These are phyloP conservation scores for Heterotrichella gracilis DNA, from an alignment of 352 stramenopile species.

Conservation along the genomic window DNA sequence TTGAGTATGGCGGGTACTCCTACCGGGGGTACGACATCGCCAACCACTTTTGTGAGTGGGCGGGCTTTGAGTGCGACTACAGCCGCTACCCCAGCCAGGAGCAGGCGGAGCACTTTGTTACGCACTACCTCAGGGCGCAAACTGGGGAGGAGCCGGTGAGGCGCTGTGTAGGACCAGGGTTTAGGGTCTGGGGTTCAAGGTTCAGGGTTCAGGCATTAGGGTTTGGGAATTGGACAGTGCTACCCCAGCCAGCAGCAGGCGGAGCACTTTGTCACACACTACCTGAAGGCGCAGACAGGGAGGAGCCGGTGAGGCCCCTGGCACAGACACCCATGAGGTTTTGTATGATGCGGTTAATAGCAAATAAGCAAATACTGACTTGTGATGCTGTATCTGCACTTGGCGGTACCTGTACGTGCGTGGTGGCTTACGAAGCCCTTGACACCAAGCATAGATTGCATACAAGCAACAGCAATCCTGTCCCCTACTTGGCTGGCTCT, in stretches of 20 bases:
- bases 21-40: slow-evolving; percentile 59
- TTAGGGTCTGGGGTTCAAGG: slow-evolving; percentile 11
- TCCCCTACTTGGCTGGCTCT: too few species aligned
- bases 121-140: slow-evolving; percentile 30
- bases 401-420: too few species aligned
- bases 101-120: slow-evolving; percentile 36
- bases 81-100: slow-evolving; percentile 37
- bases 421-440: too few species aligned
- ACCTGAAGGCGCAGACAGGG: slow-evolving; percentile 25
- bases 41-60: slow-evolving; percentile 69
- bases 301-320: neutral
- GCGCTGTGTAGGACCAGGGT: neutral
- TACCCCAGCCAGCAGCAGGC: slow-evolving; percentile 42
- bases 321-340: neutral
- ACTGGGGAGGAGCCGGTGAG: neutral
- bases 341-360: too few species aligned
- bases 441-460: too few species aligned
- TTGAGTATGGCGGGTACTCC: slow-evolving; percentile 65
- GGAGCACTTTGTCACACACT: slow-evolving; percentile 35
- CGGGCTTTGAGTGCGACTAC: slow-evolving; percentile 49
- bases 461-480: too few species aligned
- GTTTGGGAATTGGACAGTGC: too few species aligned
- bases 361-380: too few species aligned
- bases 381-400: too few species aligned
- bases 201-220: slow-evolving; percentile 15